These are phyloP conservation scores for Yamadazyma atlantica DNA, from an alignment of 1,139 yeast species.

Conservation along the genomic window DNA sequence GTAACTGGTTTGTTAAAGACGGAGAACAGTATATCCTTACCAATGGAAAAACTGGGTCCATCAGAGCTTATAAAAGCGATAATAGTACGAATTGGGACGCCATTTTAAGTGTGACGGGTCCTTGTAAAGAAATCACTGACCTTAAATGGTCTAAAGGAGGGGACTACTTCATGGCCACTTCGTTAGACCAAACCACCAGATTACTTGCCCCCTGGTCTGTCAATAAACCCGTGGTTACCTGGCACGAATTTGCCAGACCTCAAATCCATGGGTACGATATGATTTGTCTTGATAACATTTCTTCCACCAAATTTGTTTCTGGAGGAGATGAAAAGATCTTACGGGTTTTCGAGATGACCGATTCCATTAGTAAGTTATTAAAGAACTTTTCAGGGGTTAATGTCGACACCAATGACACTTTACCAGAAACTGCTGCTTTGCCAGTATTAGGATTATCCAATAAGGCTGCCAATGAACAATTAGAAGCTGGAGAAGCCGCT, in stretches of 20 bases:
- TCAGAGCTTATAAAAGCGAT: slow-evolving; percentile 68
- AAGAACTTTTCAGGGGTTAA: too few species aligned
- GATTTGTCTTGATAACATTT: slow-evolving; percentile 73
- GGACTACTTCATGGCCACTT: slow-evolving; percentile 67
- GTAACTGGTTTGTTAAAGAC: slow-evolving; percentile 66
- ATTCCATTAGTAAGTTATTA: slow-evolving; percentile 66
- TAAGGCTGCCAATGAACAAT: slow-evolving; percentile 65
- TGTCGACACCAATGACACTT: slow-evolving; percentile 21
- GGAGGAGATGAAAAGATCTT: slow-evolving; percentile 96
- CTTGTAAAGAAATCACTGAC: slow-evolving; percentile 73
- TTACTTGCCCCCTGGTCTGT: slow-evolving; percentile 64
- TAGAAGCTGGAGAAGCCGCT: slow-evolving; percentile 57
- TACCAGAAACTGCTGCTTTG: slow-evolving; percentile 82
- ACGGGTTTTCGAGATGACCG: slow-evolving; percentile 89
- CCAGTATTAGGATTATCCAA: slow-evolving; percentile 95
- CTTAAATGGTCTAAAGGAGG: slow-evolving; percentile 75
- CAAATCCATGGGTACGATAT: slow-evolving; percentile 98
- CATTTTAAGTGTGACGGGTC: slow-evolving; percentile 69
- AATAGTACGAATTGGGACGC: slow-evolving; percentile 51
- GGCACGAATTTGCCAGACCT: slow-evolving; percentile 95
- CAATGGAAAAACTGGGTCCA: slow-evolving; percentile 89
- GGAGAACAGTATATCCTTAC: slow-evolving; percentile 55
- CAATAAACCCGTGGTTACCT: slow-evolving; percentile 27
- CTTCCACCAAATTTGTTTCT: slow-evolving; percentile 69
- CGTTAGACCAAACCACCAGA: slow-evolving; percentile 92